phyloP scores from a whole-genome alignment of 75 land plant genomes.

The Selaginella tamariscina region DNA sequence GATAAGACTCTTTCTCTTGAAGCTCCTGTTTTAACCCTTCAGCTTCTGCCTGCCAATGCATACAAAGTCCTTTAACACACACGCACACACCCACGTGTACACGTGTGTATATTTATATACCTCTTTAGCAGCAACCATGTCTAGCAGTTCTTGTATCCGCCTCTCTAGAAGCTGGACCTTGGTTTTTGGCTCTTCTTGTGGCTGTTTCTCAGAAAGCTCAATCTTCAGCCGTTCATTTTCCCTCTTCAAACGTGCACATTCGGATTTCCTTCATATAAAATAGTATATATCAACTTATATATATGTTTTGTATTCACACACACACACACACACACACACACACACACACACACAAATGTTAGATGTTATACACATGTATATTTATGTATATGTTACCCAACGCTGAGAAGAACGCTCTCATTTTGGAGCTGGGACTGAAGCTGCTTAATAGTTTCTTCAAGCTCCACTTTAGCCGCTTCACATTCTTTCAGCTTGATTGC shows the following conservation, averaged over 20 bases:
- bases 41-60: no score
- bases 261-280: no score
- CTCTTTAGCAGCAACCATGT: not conserved
- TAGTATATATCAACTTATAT: no score
- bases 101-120: not conserved
- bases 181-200: not conserved
- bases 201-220: not conserved
- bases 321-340: no score
- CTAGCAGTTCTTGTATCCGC: no score
- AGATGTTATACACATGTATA: not conserved
- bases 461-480: not conserved
- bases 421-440: no score
- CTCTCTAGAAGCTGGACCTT: no score
- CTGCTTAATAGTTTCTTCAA: not conserved
- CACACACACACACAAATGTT: not conserved
- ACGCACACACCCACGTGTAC: no score
- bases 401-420: no score
- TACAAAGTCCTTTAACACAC: not conserved
- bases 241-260: not conserved
- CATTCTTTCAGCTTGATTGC: not conserved
- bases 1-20: constrained; percentile 21
- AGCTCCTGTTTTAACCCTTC: constrained; percentile 24
- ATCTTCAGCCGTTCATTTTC: not conserved
- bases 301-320: no score
- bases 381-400: no score